Evolutionary conservation across 768 basidiomycete genomes (phyloP).

Genomic region (Tulasnella sp.): DNA sequence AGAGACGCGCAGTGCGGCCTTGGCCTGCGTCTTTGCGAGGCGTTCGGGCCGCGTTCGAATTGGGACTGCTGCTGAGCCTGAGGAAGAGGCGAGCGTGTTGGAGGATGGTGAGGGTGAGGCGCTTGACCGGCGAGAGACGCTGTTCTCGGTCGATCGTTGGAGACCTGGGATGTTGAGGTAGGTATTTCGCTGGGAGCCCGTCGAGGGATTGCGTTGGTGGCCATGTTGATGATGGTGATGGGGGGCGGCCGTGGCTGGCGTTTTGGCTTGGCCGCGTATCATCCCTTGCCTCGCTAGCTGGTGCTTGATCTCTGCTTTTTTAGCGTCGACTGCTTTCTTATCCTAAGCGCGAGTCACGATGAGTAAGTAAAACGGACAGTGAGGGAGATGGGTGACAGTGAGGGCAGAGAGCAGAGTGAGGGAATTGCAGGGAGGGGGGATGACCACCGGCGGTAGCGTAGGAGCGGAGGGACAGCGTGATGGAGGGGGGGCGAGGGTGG

Average conservation of each 20-base stretch:
- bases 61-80: not conserved
- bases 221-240: slow-evolving; percentile 13
- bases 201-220: slow-evolving; percentile 2
- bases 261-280: slow-evolving; percentile 26
- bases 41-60: slow-evolving; percentile 8
- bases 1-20: not conserved
- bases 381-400: not conserved
- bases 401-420: not conserved
- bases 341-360: slow-evolving; percentile 17
- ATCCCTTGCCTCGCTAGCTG: slow-evolving; percentile 28
- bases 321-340: slow-evolving; percentile 24
- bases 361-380: too few species aligned
- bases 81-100: not conserved
- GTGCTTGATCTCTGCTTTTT: slow-evolving; percentile 27
- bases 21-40: slow-evolving; percentile 18
- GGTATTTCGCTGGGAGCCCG: not conserved
- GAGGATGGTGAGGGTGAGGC: slow-evolving; percentile 24
- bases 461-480: slow-evolving; percentile 13
- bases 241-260: not conserved
- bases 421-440: not conserved
- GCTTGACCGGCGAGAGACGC: not conserved
- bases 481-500: not conserved
- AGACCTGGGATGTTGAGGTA: slow-evolving; percentile 17
- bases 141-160: not conserved
- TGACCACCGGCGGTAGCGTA: slow-evolving; percentile 16